These are phyloP conservation scores for barley (Hordeum vulgare) DNA, from an alignment of 176 grass and related monocot genomes.

Conservation along the genomic window MorexV3_pseudomolecules_assembly NC_058519.1:649021413-649021912, in stretches of 20 bases:
- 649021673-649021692: background rate
- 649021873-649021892: slow-evolving; percentile 20
- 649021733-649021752: no score
- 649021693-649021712: background rate
- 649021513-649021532: background rate
- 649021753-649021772: background rate
- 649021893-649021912: background rate
- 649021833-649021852: slow-evolving; percentile 13
- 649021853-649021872: slow-evolving; percentile 1
- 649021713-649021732: background rate
- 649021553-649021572: background rate
- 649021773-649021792: no score
- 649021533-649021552: background rate
- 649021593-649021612: background rate
- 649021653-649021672: background rate
- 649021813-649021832: background rate
- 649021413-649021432: background rate
- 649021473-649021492: background rate
- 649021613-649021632: background rate
- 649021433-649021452: background rate
- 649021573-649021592: background rate
- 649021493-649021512: background rate
- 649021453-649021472: background rate
- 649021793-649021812: no score
- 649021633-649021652: background rate